Evolutionary conservation across 345 rosid species (phyloP), one percentile per base, ranked within the genome.

Genomic region (Jatropha curcas): DNA sequence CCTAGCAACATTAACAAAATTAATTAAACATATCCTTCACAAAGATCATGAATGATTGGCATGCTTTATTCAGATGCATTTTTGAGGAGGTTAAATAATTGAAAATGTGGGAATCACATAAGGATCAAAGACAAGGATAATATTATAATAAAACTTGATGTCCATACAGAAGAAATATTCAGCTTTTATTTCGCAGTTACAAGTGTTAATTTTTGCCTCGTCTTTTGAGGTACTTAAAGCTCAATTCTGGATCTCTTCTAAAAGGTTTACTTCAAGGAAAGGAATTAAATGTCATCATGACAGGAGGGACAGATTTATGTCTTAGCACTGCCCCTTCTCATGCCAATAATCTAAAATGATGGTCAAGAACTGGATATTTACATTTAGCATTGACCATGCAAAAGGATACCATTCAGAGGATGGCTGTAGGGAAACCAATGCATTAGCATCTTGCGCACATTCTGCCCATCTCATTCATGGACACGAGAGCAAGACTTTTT

Each of bases 1-100:
- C 98, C 98, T 92, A 75, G 58, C 33, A 60, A 51, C 0, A 76
- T 16, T 41, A 66, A 53, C 41, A 69, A 53, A 64, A 22, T 5
- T 7, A 11, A 55, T 10, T n/a, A 70, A 30, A 61, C 31, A 43
- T 28, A 64, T 50, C 28, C 31, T 14, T 22, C 20, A 17, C n/a
- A 60, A 51, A 64, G 9, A 56, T 39, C 7, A 7, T 16, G 22
- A 4, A 16, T 25, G 53, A 30, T 73, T 39, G 28, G 3, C 19
- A 55, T 34, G 35, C 48, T 34, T 4, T 28, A 16, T 35, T 52
- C 9, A 24, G 46, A 50, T 33, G 59, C 8, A 3, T 35, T 3
- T 30, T 30, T 33, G 53, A 45, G 46, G 43, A 1, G 5, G 7
- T 7, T 7, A 33, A 37, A 5, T 53, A 28, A 19, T 27, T 34